These are phyloP conservation scores for Cyberlindnera japonica DNA, from an alignment of 805 yeast genomes.

Conservation along the genomic window DNA sequence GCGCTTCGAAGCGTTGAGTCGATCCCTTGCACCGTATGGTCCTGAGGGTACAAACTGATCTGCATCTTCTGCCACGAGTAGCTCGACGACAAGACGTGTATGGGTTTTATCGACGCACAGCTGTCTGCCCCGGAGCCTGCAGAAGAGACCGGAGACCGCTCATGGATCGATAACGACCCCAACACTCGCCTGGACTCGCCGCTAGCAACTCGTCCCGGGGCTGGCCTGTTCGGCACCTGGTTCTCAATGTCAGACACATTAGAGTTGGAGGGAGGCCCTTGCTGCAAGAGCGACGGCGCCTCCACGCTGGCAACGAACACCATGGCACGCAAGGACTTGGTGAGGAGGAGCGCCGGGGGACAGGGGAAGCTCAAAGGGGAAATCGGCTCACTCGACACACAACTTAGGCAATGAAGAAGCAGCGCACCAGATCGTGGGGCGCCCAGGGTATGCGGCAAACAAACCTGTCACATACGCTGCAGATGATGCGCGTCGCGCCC, in stretches of 20 bases:
- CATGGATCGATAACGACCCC: constrained; percentile 2
- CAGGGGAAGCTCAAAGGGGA: too few relatives aligned
- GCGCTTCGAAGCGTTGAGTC: constrained; percentile 6
- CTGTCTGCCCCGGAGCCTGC: constrained; percentile 1
- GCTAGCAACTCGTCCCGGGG: background rate
- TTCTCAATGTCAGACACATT: constrained; percentile 1
- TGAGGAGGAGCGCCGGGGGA: too few relatives aligned
- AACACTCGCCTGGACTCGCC: background rate
- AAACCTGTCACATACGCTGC: too few relatives aligned
- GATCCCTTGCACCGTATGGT: constrained; percentile 2
- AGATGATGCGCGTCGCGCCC: too few relatives aligned
- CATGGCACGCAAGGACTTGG: background rate
- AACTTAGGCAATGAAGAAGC: too few relatives aligned
- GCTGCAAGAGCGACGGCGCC: background rate
- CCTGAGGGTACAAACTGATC: constrained; percentile 1
- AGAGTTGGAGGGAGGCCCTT: background rate
- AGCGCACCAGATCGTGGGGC: too few relatives aligned
- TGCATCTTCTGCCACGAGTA: background rate
- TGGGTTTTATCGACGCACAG: constrained; percentile 4
- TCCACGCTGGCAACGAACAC: background rate
- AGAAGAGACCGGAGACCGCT: constrained; percentile 1
- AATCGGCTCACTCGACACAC: too few relatives aligned
- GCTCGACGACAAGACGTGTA: background rate
- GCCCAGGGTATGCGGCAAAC: too few relatives aligned
- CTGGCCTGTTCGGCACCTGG: background rate